Base-by-base conservation (phyloP, 352 stramenopile species). In the Globisporangium abappressorium region DNA sequence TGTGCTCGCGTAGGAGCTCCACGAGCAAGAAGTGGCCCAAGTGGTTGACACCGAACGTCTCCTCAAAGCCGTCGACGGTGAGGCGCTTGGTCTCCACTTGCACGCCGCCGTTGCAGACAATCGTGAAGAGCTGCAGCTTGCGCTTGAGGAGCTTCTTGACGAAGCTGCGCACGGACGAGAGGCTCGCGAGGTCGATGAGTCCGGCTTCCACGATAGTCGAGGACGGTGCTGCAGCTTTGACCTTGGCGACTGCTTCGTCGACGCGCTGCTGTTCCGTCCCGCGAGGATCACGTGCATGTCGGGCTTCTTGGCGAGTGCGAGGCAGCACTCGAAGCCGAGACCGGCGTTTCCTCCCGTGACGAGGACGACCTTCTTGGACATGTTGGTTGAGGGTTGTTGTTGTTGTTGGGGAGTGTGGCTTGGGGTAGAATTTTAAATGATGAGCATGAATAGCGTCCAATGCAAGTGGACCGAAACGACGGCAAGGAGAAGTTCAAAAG, bases 91-190 rank as follows among this genome's bases (percentile, higher is more conserved):
- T 46, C 11, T 61, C 57, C 8, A 68, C 18, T 11, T 81, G 66
- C 6, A 84, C 36, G 3, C 79, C 79, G 9, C 66, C 79, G 53
- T 87, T 87, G 76, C 75, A 81, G 1, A 84, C 64, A 47, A 87
- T 59, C 28, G 70, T 75, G 53, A 67, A 59, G 38, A 76, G 55
- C 15, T 71, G 51, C 3, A 80, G 54, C 20, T 70, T 57, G 28
- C 70, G 64, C 43, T 69, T 47, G 0, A 69, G 65, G 2, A 81
- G 20, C 7, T 24, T 53, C 1, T 62, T 33, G 1, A 63, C 69
- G 47, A 75, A 81, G 18, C 43, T 36, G 9, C 73, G 69, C 22
- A 85, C 71, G 0, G 66, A 75, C 34, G 24, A 33, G 12, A 82
- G 68, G 53, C 72, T 82, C 6, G 68, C 61, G 15, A 87, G 51